Evolutionary conservation across 163 green algal species (phyloP).

Genomic region (Chlamydomonas reinhardtii): DNA sequence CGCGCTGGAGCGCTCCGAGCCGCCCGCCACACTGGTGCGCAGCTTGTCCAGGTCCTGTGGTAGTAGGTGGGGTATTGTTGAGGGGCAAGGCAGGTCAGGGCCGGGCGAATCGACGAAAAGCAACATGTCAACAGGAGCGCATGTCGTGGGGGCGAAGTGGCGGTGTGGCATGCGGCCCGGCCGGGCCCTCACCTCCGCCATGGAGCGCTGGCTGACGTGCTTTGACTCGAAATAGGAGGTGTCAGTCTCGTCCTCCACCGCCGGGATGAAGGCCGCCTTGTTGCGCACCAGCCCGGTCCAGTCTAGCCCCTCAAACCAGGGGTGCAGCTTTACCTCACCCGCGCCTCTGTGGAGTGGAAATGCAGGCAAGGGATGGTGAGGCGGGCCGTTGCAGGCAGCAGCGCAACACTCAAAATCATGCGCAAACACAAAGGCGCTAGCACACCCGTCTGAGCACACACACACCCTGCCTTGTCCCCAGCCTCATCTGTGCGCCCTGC

Average conservation of each 20-base stretch:
- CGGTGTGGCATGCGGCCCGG: too few species aligned
- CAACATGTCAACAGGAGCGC: too few species aligned
- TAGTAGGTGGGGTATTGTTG: slow-evolving; percentile 31
- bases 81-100: too few species aligned
- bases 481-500: neutral
- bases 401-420: too few species aligned
- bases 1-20: slow-evolving; percentile 1
- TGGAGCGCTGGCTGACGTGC: slow-evolving; percentile 53
- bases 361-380: too few species aligned
- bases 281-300: slow-evolving; percentile 78
- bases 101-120: too few species aligned
- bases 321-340: slow-evolving; percentile 86
- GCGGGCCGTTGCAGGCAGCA: too few species aligned
- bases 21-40: neutral
- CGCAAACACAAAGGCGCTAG: too few species aligned
- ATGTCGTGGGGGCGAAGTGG: too few species aligned
- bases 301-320: slow-evolving; percentile 87
- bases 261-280: slow-evolving; percentile 88
- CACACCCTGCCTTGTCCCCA: too few species aligned
- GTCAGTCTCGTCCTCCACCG: slow-evolving; percentile 74
- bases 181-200: slow-evolving; percentile 31
- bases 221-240: slow-evolving; percentile 79
- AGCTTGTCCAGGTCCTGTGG: slow-evolving; percentile 55
- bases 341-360: slow-evolving; percentile 11
- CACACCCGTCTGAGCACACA: too few species aligned